These are phyloP conservation scores for Candida pseudoviswanathii DNA, from an alignment of 1,139 yeast genomes.

Conservation along the genomic window DNA sequence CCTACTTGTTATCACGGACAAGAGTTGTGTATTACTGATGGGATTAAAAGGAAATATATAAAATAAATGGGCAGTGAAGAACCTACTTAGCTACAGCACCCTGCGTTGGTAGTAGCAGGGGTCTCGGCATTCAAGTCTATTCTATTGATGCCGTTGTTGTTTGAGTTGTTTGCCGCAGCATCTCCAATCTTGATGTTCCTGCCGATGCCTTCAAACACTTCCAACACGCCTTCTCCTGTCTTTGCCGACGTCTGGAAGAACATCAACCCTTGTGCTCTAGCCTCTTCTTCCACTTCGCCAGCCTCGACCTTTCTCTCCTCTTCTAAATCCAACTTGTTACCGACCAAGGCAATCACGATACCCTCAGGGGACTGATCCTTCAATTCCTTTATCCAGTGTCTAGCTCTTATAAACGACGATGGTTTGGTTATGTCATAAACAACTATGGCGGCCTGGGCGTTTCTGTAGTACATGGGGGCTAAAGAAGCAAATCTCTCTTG, in stretches of 20 bases:
- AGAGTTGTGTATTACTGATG: background rate
- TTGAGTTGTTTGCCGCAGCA: slow-evolving; percentile 6
- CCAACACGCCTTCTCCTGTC: slow-evolving; percentile 79
- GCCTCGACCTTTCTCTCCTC: slow-evolving; percentile 74
- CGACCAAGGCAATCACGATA: slow-evolving; percentile 90
- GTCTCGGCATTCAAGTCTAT: slow-evolving; percentile 3
- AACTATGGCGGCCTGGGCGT: slow-evolving; percentile 97
- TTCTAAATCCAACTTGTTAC: slow-evolving; percentile 81
- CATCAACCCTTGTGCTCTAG: slow-evolving; percentile 71
- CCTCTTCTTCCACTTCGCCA: slow-evolving; percentile 80
- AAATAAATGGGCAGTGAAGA: background rate
- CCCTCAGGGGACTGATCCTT: slow-evolving; percentile 94
- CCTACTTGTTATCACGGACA: background rate
- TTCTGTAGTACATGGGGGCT: slow-evolving; percentile 97
- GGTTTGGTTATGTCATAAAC: slow-evolving; percentile 97
- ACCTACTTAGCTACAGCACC: background rate
- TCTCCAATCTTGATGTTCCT: slow-evolving; percentile 65
- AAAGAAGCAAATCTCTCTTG: slow-evolving; percentile 95
- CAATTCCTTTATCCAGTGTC: slow-evolving; percentile 97
- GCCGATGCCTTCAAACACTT: slow-evolving; percentile 82
- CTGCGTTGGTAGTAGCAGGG: background rate
- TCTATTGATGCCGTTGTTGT: slow-evolving; percentile 2
- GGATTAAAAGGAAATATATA: background rate
- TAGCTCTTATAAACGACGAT: slow-evolving; percentile 96
- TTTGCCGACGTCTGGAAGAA: slow-evolving; percentile 96